phyloP scores from a whole-genome alignment of 2,329 filamentous ascomycete genomes.

The Cordyceps cicadae region DNA sequence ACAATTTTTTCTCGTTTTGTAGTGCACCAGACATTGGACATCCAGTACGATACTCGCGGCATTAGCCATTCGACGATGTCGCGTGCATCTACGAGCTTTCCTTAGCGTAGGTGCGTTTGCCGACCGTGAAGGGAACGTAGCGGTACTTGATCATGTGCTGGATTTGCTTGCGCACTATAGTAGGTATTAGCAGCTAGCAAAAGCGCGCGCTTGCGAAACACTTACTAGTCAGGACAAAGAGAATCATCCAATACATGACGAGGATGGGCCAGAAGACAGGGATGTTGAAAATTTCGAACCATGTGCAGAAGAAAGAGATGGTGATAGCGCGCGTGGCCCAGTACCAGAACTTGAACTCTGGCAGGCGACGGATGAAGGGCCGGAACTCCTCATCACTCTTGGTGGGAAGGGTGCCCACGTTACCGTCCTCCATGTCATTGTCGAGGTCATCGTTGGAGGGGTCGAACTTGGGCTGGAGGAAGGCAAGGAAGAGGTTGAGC shows the following conservation, averaged over 20 bases:
- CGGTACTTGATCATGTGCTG: constrained; percentile 99
- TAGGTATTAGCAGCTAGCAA: constrained; percentile 4
- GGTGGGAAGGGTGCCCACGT: constrained; percentile 73
- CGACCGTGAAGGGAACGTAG: constrained; percentile 88
- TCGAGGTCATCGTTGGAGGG: constrained; percentile 85
- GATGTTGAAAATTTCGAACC: constrained; percentile 90
- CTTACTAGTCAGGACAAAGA: constrained; percentile 92
- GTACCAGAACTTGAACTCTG: constrained; percentile 99
- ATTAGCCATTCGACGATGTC: background rate
- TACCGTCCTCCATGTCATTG: constrained; percentile 92
- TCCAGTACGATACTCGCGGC: background rate
- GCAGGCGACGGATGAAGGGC: constrained; percentile 89
- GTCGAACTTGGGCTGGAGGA: constrained; percentile 97
- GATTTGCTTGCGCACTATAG: constrained; percentile 93
- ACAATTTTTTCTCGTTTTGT: background rate
- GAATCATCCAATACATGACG: constrained; percentile 97
- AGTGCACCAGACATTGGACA: background rate
- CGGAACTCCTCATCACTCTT: constrained; percentile 97
- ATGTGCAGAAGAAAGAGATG: constrained; percentile 80
- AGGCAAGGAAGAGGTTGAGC: constrained; percentile 96
- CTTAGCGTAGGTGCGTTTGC: constrained; percentile 74
- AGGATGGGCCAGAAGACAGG: constrained; percentile 98
- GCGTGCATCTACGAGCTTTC: constrained; percentile 38
- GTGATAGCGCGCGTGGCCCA: constrained; percentile 79
- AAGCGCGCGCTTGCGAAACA: constrained; percentile 18